A percentile compares a stretch with the other conserved stretches of the same genome.
phyloP scores from a whole-genome alignment of 768 basidiomycete species.

The Rhodotorula sphaerocarpa region DNA sequence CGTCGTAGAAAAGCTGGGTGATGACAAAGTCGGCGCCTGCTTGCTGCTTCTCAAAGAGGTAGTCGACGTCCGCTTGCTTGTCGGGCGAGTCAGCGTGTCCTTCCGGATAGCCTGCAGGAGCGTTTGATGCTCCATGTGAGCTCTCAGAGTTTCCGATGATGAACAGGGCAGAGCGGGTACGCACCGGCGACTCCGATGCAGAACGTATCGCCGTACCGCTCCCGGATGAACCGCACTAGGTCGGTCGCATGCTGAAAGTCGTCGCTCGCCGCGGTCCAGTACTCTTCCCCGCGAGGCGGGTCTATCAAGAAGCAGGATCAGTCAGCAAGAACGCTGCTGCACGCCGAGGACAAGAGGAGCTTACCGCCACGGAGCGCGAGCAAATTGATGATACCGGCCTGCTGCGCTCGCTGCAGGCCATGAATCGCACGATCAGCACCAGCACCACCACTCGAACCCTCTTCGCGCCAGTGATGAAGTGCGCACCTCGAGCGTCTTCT shows the following conservation, averaged over 20 bases:
- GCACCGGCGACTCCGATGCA: slow-evolving; percentile 90
- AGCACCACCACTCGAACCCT: neutral
- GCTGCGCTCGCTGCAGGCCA: slow-evolving; percentile 63
- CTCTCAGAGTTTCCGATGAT: too few species aligned
- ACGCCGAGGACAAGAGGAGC: slow-evolving; percentile 36
- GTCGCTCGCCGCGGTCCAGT: slow-evolving; percentile 78
- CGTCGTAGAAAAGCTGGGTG: slow-evolving; percentile 95
- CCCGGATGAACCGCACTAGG: slow-evolving; percentile 81
- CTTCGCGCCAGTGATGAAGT: neutral
- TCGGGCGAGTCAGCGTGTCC: slow-evolving; percentile 69
- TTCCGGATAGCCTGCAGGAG: slow-evolving; percentile 73
- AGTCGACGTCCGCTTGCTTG: slow-evolving; percentile 46
- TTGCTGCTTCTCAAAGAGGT: slow-evolving; percentile 78
- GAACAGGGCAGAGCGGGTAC: neutral
- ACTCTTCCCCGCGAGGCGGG: slow-evolving; percentile 85
- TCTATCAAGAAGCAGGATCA: too few species aligned
- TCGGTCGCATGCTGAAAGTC: slow-evolving; percentile 76
- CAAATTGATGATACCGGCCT: slow-evolving; percentile 74
- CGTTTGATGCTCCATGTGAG: too few species aligned
- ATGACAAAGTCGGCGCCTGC: slow-evolving; percentile 93
- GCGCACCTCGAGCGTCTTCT: slow-evolving; percentile 75
- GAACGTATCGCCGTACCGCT: slow-evolving; percentile 72
- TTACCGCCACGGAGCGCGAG: slow-evolving; percentile 84
- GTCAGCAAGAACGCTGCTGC: too few species aligned
- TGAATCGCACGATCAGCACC: neutral